Evolutionary conservation across 1,139 yeast genomes (phyloP), one percentile per base, ranked within the genome.

Genomic region (Yamadazyma epiphylla): DNA sequence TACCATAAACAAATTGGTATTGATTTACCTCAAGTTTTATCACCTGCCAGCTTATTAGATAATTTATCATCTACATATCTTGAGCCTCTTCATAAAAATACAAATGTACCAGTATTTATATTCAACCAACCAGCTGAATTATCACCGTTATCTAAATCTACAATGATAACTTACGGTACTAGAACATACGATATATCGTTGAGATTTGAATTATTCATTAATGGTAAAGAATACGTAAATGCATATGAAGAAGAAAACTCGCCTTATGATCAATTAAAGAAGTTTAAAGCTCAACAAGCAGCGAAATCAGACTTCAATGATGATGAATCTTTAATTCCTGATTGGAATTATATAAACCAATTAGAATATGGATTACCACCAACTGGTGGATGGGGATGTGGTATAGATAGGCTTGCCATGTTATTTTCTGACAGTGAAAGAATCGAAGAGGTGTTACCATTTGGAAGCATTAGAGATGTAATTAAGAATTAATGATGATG

Each of bases 361-460:
- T 77, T 94, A 85, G 91, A 87, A 49, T 85, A 82, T 70, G 97
- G 96, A 1, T 70, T 94, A 55, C 96, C 98, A 4, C 98, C 98
- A 0, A 89, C 96, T 2, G 97, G 96, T 1, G 99, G 99, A 0
- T 86, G 96, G 87, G 99, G 98, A 0, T 64, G 94, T 40, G 99
- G 99, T 0, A 70, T 94, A 15, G 99, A 94, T 50, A 58, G 99
- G 31, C 58, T 91, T 22, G 80, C 82, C 26, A 88, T 91, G 97
- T 57, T 86, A 15, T 61, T 89, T 29, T 70, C 82, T 5, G 80
- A 74, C 0, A 60, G 71, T 16, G 63, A 64, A 8, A 62, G 95
- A 16, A 88, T 94, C 14, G 95, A 84, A 35, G 76, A 79, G 15
- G 96, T 89, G 1, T 58, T 91, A 24, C 64, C 87, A 0, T 91